Evolutionary conservation across 306 rosid genomes (phyloP).

Genomic region (Sechiopsis laciniata): DNA sequence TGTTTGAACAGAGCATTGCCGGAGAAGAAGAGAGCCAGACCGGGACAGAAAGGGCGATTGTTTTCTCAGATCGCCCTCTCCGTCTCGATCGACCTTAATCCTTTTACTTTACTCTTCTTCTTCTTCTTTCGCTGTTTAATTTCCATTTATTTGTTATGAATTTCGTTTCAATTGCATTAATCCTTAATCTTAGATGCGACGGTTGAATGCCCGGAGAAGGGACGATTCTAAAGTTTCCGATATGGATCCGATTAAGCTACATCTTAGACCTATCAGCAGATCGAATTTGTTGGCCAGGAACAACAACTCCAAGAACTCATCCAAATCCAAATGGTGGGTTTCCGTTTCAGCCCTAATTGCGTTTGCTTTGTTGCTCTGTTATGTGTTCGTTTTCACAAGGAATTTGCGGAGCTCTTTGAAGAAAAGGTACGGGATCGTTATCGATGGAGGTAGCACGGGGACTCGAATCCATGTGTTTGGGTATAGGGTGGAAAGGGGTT

Average conservation of each 20-base stretch:
- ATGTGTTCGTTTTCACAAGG: conserved; percentile 18
- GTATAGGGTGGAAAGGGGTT: conserved; percentile 27
- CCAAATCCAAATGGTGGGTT: conserved; percentile 26
- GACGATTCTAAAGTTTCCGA: conserved; percentile 24
- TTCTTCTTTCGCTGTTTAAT: background rate
- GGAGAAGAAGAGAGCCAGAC: conserved; percentile 24
- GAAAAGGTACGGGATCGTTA: conserved; percentile 41
- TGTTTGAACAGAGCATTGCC: conserved; percentile 15
- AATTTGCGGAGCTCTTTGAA: background rate
- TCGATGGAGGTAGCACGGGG: conserved; percentile 95
- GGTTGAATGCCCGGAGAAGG: conserved; percentile 54
- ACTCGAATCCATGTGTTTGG: conserved; percentile 67
- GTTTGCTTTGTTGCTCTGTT: conserved; percentile 33
- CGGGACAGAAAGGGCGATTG: conserved; percentile 24
- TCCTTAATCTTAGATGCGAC: conserved; percentile 61
- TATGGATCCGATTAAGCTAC: conserved; percentile 75
- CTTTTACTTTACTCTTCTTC: no score
- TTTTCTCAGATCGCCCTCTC: conserved; percentile 14
- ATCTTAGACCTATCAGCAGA: conserved; percentile 45
- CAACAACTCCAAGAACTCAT: background rate
- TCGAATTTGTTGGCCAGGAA: conserved; percentile 58
- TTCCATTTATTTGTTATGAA: background rate
- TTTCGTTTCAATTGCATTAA: background rate
- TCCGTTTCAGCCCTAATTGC: conserved; percentile 30
- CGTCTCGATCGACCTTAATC: conserved; percentile 11